Conservation (phyloP, 768 basidiomycete genomes). For the Russula ochroleuca region DNA sequence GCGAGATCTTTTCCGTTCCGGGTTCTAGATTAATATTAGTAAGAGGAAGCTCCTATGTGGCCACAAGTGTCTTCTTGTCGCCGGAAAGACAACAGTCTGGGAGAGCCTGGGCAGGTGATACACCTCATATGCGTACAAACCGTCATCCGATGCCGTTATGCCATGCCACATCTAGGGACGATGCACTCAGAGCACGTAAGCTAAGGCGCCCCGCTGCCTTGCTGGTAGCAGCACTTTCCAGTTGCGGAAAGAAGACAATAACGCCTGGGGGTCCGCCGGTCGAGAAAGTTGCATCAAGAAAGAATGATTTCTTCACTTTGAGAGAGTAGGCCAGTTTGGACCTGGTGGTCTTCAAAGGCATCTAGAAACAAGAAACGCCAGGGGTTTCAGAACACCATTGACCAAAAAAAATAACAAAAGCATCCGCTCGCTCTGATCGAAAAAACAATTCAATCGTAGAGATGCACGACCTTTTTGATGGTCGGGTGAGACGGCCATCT, state of each 20-base stretch:
- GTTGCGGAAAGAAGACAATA: conserved; percentile 22
- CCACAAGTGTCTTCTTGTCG: conserved; percentile 13
- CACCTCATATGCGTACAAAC: conserved; percentile 14
- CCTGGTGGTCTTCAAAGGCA: background rate
- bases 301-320: background rate
- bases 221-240: conserved; percentile 9
- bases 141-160: conserved; percentile 15
- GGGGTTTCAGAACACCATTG: background rate
- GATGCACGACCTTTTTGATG: background rate
- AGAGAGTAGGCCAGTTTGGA: background rate
- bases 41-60: conserved; percentile 12
- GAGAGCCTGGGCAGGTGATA: conserved; percentile 12
- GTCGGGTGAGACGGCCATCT: background rate
- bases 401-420: background rate
- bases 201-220: conserved; percentile 19
- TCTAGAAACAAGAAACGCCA: background rate
- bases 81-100: background rate
- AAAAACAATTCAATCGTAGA: background rate
- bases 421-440: background rate
- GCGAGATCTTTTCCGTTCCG: background rate
- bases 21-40: conserved; percentile 18
- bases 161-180: conserved; percentile 2
- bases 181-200: conserved; percentile 15
- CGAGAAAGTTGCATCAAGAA: conserved; percentile 10
- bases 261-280: conserved; percentile 5